Evolutionary conservation across 2,329 filamentous ascomycete species (phyloP).

Genomic region (Fusarium floridanum): DNA sequence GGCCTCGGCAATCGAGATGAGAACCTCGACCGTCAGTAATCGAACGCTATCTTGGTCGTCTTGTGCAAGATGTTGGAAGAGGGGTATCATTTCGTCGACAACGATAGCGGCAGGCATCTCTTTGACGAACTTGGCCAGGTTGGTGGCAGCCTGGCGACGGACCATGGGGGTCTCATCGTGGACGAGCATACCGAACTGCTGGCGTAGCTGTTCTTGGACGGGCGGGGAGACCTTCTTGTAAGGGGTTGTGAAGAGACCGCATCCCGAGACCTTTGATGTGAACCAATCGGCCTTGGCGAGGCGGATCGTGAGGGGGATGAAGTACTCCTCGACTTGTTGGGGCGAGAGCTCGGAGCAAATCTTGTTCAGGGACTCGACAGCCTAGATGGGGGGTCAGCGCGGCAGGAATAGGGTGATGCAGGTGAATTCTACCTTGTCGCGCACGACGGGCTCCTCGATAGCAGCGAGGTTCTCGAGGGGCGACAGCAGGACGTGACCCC

Average conservation of each 20-base stretch:
- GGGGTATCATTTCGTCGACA: slow-evolving; percentile 98
- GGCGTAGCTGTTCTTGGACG: slow-evolving; percentile 91
- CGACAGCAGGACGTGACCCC: slow-evolving; percentile 94
- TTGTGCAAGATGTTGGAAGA: slow-evolving; percentile 95
- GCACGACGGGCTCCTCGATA: slow-evolving; percentile 97
- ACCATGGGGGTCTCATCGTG: slow-evolving; percentile 99
- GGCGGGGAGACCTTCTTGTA: slow-evolving; percentile 90
- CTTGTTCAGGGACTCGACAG: slow-evolving; percentile 99
- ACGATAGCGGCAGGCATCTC: slow-evolving; percentile 93
- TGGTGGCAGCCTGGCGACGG: slow-evolving; percentile 94
- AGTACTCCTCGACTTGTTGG: slow-evolving; percentile 95
- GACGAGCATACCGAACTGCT: slow-evolving; percentile 92
- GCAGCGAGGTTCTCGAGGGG: slow-evolving; percentile 97
- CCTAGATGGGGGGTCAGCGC: slow-evolving; percentile 64
- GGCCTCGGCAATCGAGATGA: slow-evolving; percentile 96
- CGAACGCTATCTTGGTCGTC: slow-evolving; percentile 99
- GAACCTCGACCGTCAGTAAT: slow-evolving; percentile 93
- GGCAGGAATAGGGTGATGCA: slow-evolving; percentile 23
- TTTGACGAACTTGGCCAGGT: slow-evolving; percentile 97
- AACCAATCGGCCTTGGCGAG: slow-evolving; percentile 99
- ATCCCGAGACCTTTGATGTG: slow-evolving; percentile 98
- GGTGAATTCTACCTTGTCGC: slow-evolving; percentile 82
- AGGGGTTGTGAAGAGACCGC: slow-evolving; percentile 91
- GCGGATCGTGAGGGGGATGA: slow-evolving; percentile 94
- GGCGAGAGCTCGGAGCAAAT: slow-evolving; percentile 94